Evolutionary conservation across 1,139 yeast genomes (phyloP), one percentile per base, ranked within the genome.

Genomic region (Diutina siamensis): DNA sequence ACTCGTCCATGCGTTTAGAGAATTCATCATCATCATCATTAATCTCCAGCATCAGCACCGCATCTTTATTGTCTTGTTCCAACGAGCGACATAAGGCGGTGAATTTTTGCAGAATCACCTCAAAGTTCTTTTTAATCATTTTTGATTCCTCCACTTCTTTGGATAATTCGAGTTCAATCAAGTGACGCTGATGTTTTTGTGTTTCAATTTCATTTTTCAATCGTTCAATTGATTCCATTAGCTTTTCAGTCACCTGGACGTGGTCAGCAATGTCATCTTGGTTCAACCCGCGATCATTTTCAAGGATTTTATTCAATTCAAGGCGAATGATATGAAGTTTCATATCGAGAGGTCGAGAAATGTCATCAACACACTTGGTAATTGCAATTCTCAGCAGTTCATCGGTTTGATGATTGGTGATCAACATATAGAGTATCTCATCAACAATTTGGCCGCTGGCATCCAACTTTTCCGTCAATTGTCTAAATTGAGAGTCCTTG

Each of bases 41-140:
- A 15, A 34, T 17, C 12, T 38, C 42, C 42, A 17, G 21, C 32
- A 38, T 22, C 42, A 25, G 42, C 17, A 38, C 28, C 28, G 42
- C n/a, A 12, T 38, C 42, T 27, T 38, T 25, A n/a, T 25, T 17
- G 3, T 22, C 18, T 12, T 2, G 15, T 15, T 38, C 32, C 12
- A 38, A 13, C 10, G 21, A 15, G 12, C n/a, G 19, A 12, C 42
- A 38, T 27, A 38, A 38, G 7, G 20, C 21, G 32, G 42, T n/a
- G 15, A 38, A 38, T 27, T 38, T 38, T 10, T 38, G 42, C 42
- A 38, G 42, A 17, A 38, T 38, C 4, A 25, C 21, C 9, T 25
- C 9, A 18, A 38, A 38, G 17, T 38, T 25, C 9, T 17, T n/a
- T 13, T 38, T 38, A 3, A 38, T 25, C 19, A 38, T 9, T 18